Base-by-base conservation (phyloP, 352 stramenopile species). In the Albugo laibachii region DNA sequence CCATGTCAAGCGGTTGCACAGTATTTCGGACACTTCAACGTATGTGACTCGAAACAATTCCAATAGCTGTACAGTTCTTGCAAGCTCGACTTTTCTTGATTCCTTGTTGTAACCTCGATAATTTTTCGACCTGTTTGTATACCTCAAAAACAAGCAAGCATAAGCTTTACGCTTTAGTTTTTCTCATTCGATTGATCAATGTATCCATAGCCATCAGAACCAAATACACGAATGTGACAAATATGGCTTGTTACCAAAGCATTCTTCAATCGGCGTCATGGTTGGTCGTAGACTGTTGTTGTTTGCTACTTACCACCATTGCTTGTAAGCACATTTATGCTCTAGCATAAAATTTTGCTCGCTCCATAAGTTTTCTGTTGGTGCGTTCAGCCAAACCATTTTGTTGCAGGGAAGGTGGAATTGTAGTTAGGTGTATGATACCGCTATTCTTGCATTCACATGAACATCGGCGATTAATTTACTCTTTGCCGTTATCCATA, bases 401-500 rank as follows among this genome's bases (percentile, higher is more conserved):
- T n/a, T n/a, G n/a, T 42, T 12, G 37, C 37, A 42, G 48, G 15
- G 38, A 36, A 34, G 46, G 40, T 5, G 36, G 48, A 11, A 36
- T 31, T 34, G 15, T 49, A 4, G 31, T 54, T 39, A 59, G 39
- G 14, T 49, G 37, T 4, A 36, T 2, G 15, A 57, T 57, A 20
- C 45, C 50, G 18, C 43, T 20, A 8, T 36, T 40, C 10, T 16
- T 21, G 34, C 46, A 57, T 15, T 47, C 52, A 14, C n/a, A 14
- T n/a, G n/a, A 14, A 14, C 14, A 14, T 14, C n/a, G 14, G 14
- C 14, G n/a, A n/a, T 14, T n/a, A n/a, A 14, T n/a, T 14, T 14
- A 20, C 58, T 55, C 44, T 68, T 55, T 3, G 1, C 54, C 62
- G 14, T 64, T 64, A 55, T 66, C 56, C 3, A 57, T 58, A 2